Evolutionary conservation across 768 basidiomycete species (phyloP).

Genomic region (Cubamyces sp.): DNA sequence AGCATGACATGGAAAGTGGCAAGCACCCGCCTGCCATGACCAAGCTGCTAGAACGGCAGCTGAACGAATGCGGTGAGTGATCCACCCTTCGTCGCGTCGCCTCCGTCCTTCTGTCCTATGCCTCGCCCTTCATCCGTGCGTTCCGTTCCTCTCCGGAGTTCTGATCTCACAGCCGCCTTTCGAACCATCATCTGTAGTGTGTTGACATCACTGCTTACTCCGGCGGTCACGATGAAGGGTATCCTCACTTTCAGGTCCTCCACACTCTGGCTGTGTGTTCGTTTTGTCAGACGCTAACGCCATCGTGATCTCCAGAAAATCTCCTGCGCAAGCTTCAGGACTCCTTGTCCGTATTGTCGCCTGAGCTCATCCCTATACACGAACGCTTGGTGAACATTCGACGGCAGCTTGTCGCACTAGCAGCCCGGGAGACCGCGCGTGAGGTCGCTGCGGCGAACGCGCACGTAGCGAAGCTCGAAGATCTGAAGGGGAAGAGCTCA

Average conservation of each 20-base stretch:
- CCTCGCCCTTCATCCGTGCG: constrained; percentile 11
- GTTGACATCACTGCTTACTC: constrained; percentile 1
- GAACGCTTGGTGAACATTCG: constrained; percentile 86
- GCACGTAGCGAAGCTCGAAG: constrained; percentile 1
- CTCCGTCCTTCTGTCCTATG: constrained; percentile 3
- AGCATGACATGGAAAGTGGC: constrained; percentile 76
- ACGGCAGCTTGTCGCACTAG: constrained; percentile 85
- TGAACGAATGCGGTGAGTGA: constrained; percentile 86
- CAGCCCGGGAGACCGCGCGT: constrained; percentile 83
- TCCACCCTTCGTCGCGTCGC: background rate
- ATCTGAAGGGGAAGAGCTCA: constrained; percentile 10
- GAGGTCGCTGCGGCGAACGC: constrained; percentile 48
- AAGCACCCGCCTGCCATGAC: constrained; percentile 88
- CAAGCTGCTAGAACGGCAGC: constrained; percentile 85
- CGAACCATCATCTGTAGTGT: constrained; percentile 8
- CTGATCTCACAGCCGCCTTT: constrained; percentile 18
- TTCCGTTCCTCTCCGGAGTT: constrained; percentile 3
- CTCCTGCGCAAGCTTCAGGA: constrained; percentile 80
- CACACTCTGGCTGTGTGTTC: constrained; percentile 1
- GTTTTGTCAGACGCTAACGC: constrained; percentile 7
- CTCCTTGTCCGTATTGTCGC: constrained; percentile 84
- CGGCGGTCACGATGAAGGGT: constrained; percentile 16
- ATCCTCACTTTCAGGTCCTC: constrained; percentile 22
- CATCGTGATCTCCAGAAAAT: constrained; percentile 53
- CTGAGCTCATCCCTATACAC: constrained; percentile 90